phyloP scores from a whole-genome alignment of 2,329 filamentous ascomycete genomes.

The Dryadomyces quercivorus region DNA sequence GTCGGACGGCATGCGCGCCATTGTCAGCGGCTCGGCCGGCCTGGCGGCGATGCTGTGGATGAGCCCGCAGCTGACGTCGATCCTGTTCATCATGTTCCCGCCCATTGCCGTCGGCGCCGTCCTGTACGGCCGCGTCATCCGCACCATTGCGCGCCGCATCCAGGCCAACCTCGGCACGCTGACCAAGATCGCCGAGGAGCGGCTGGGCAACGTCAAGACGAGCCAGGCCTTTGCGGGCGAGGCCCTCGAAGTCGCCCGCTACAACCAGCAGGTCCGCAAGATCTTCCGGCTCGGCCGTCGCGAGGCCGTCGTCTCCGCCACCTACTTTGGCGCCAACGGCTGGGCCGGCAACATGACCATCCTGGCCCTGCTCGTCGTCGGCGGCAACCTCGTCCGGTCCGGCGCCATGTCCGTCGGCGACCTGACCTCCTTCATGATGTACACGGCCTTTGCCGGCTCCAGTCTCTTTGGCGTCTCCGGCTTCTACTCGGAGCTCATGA shows the following conservation, averaged over 20 bases:
- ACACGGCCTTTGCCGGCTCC: constrained; percentile 74
- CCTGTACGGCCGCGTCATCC: constrained; percentile 79
- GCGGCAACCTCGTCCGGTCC: constrained; percentile 77
- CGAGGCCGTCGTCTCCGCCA: constrained; percentile 80
- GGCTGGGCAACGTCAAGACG: constrained; percentile 92
- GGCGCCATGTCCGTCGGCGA: constrained; percentile 85
- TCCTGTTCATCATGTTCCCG: constrained; percentile 77
- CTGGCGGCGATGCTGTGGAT: constrained; percentile 94
- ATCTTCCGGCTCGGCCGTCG: constrained; percentile 82
- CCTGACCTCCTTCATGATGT: constrained; percentile 95
- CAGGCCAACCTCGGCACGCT: constrained; percentile 87
- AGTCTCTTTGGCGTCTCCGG: constrained; percentile 88
- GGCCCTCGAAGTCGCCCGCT: constrained; percentile 76
- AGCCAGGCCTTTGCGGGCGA: constrained; percentile 95
- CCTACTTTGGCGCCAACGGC: constrained; percentile 78
- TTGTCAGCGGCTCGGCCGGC: constrained; percentile 83
- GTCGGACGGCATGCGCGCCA: constrained; percentile 82
- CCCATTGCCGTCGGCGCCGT: constrained; percentile 84
- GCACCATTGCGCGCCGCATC: constrained; percentile 81
- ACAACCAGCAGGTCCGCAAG: constrained; percentile 82
- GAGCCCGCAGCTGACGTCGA: constrained; percentile 77
- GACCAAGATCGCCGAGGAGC: constrained; percentile 95
- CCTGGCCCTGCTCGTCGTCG: constrained; percentile 76
- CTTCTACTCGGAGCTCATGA: constrained; percentile 98
- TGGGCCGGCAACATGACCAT: constrained; percentile 97